Percentiles rank a stretch among this genome's conserved stretches.
Evolutionary conservation across 768 basidiomycete genomes (phyloP).

Genomic region (Podaxis mareebaensis): DNA sequence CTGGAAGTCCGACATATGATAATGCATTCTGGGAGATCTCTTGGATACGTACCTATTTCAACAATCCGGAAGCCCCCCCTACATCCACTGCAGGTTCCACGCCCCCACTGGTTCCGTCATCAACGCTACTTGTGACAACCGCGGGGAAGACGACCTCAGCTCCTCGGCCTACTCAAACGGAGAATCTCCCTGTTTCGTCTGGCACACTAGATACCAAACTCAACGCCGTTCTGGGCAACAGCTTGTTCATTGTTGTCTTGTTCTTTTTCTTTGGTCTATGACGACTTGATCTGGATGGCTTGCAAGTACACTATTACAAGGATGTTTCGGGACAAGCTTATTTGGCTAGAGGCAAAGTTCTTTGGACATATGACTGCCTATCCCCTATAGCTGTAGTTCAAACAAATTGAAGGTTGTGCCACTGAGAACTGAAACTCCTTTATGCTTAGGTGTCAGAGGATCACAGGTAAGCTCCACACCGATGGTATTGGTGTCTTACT

Average conservation of each 20-base stretch:
- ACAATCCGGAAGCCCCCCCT: slow-evolving; percentile 22
- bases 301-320: not conserved
- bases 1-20: slow-evolving; percentile 43
- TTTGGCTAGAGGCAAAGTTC: slow-evolving; percentile 32
- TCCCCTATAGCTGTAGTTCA: too few relatives aligned
- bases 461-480: slow-evolving; percentile 29
- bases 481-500: slow-evolving; percentile 44
- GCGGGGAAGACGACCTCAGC: not conserved
- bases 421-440: too few relatives aligned
- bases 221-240: not conserved
- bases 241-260: not conserved
- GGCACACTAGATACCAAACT: not conserved
- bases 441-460: slow-evolving; percentile 25
- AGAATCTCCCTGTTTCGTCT: not conserved
- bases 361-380: too few relatives aligned
- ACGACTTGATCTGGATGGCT: not conserved
- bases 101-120: not conserved
- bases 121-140: not conserved
- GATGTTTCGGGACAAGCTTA: not conserved
- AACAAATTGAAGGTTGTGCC: too few relatives aligned
- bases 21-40: slow-evolving; percentile 61
- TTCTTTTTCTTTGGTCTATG: not conserved
- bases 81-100: slow-evolving; percentile 11
- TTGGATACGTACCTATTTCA: slow-evolving; percentile 58
- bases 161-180: not conserved